Base-by-base conservation (phyloP, 2,329 filamentous ascomycete species). In the Pestalotiopsis sp. region DNA sequence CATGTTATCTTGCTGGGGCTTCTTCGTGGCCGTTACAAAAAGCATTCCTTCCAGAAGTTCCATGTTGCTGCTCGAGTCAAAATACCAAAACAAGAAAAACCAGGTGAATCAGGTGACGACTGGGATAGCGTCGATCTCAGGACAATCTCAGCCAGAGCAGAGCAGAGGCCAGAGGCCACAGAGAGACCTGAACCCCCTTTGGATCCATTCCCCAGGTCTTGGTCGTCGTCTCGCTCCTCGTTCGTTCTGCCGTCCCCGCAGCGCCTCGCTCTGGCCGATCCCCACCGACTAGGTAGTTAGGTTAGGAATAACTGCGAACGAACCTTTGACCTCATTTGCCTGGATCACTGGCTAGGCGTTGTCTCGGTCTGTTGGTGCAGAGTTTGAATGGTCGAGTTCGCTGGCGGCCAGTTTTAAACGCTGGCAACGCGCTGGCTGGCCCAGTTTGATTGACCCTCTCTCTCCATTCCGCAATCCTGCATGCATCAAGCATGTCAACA, bases 201-300 rank as follows among this genome's bases (percentile, higher is more conserved):
- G 63, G 63, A 31, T 45, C 63, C 63, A 45, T 66, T 66, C 63
- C 63, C 63, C 63, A 66, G 63, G 63, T 66, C 63, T 57, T 66
- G 63, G 41, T 27, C 45, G 12, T 65, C 17, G 63, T 45, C 41
- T 65, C 63, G 38, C 45, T 65, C 41, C 41, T 49, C 41, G n/a
- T n/a, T 49, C 41, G n/a, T 14, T 52, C 17, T 52, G 45, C 45
- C 17, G 45, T 49, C 63, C 63, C 63, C 63, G 63, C 63, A 38
- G 49, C 63, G 63, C 63, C 63, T 66, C 63, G 41, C 57, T 65
- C 49, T 66, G 61, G 38, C 45, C 61, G 38, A 64, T 64, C 25
- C 31, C 45, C 63, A 56, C 63, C 31, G 60, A 39, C 27, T 23
- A 23, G 23, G 23, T 36, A 36, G 31, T 36, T 36, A 63, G 27